phyloP scores from a whole-genome alignment of 805 yeast species.

The Wickerhamomyces chambardii region DNA sequence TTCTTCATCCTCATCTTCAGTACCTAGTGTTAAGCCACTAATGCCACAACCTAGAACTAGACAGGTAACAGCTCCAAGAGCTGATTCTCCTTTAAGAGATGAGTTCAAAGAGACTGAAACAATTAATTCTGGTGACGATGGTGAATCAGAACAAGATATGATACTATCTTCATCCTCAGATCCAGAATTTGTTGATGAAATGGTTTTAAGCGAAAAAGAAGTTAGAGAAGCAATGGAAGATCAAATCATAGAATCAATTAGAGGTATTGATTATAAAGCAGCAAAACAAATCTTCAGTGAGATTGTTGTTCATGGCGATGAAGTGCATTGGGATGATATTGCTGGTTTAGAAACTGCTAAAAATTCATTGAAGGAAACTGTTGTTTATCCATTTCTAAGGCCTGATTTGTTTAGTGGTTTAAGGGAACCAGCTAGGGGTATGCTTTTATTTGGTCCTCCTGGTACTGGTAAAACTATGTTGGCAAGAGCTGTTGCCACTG shows the following conservation, averaged over 20 bases:
- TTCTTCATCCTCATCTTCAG: neutral
- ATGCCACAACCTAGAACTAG: no score
- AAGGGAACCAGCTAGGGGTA: constrained; percentile 94
- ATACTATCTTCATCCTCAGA: constrained; percentile 1
- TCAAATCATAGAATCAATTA: constrained; percentile 17
- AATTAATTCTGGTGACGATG: constrained; percentile 3
- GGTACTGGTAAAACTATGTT: constrained; percentile 99
- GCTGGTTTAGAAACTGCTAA: constrained; percentile 90
- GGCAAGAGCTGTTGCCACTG: constrained; percentile 96
- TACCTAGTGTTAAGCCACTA: neutral
- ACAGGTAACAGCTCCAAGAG: neutral
- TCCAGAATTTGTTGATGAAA: constrained; percentile 12
- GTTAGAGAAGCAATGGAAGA: constrained; percentile 18
- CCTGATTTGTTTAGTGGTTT: constrained; percentile 90
- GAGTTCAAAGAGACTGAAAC: constrained; percentile 15
- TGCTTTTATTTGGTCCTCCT: constrained; percentile 95
- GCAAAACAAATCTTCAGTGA: constrained; percentile 83
- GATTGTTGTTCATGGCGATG: constrained; percentile 85
- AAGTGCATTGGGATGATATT: constrained; percentile 93
- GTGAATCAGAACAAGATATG: neutral
- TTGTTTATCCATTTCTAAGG: constrained; percentile 89
- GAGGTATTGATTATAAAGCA: constrained; percentile 71
- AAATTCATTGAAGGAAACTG: constrained; percentile 85
- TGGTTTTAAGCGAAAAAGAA: constrained; percentile 17
- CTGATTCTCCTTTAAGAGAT: neutral